A percentile compares a stretch with the other conserved stretches of the same genome.
phyloP scores from a whole-genome alignment of 139 green algal species.

The Trebouxia sp. region DNA sequence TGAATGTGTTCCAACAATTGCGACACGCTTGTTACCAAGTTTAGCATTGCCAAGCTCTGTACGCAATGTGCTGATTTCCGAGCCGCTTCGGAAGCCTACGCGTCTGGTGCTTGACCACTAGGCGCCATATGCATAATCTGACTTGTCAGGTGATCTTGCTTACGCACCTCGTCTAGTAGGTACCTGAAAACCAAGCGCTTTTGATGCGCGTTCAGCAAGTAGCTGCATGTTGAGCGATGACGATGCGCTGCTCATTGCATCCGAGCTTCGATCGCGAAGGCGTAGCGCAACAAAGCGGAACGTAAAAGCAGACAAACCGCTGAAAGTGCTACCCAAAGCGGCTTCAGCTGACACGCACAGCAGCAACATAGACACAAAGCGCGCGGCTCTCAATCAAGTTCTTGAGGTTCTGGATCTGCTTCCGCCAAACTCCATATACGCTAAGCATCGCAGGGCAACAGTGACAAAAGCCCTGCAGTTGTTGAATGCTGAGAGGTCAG shows the following conservation, averaged over 20 bases:
- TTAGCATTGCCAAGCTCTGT: too few species aligned
- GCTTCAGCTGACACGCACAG: background rate
- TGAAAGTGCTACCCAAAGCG: background rate
- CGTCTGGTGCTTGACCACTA: too few species aligned
- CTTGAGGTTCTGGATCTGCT: conserved; percentile 9
- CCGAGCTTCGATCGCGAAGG: background rate
- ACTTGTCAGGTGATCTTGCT: too few species aligned
- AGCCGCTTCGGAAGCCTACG: too few species aligned
- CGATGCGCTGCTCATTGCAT: conserved; percentile 1
- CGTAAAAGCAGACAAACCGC: background rate
- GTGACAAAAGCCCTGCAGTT: conserved; percentile 31
- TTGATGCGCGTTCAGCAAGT: too few species aligned
- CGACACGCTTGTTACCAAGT: too few species aligned
- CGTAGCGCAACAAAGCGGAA: background rate
- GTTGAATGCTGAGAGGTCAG: conserved; percentile 19
- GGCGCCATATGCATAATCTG: too few species aligned
- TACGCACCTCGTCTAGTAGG: too few species aligned
- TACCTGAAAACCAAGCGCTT: too few species aligned
- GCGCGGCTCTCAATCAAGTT: background rate
- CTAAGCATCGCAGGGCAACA: conserved; percentile 19
- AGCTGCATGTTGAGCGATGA: background rate
- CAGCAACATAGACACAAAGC: background rate
- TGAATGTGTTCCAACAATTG: too few species aligned
- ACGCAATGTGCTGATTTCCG: too few species aligned
- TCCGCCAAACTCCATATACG: conserved; percentile 33